Evolutionary conservation across 768 basidiomycete genomes (phyloP).

Genomic region (Lyophyllum semitale): DNA sequence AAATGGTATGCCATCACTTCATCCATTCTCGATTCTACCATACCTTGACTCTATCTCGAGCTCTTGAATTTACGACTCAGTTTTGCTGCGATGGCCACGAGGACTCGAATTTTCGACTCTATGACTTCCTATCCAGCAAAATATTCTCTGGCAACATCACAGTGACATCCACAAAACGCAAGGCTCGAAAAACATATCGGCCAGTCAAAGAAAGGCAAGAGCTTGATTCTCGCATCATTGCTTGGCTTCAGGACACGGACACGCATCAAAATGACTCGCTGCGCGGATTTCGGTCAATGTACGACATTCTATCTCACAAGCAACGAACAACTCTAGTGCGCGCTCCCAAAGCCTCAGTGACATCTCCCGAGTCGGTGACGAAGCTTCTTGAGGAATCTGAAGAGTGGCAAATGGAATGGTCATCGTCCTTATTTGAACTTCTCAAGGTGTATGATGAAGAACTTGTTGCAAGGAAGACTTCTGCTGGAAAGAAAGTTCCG

Average conservation of each 20-base stretch:
- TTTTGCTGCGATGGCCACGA: slow-evolving; percentile 7
- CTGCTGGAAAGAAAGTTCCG: neutral
- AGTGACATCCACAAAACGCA: neutral
- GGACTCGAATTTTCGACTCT: neutral
- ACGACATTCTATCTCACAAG: slow-evolving; percentile 19
- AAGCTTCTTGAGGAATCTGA: slow-evolving; percentile 15
- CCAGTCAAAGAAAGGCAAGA: slow-evolving; percentile 6
- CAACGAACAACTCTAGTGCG: slow-evolving; percentile 13
- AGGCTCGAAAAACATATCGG: slow-evolving; percentile 8
- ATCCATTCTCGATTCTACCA: no score
- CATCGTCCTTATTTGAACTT: neutral
- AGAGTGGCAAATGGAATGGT: slow-evolving; percentile 26
- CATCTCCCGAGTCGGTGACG: slow-evolving; percentile 3
- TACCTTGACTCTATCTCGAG: no score
- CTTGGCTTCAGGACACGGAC: slow-evolving; percentile 19
- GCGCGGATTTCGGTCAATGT: slow-evolving; percentile 8
- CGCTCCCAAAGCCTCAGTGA: slow-evolving; percentile 7
- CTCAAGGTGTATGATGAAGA: neutral
- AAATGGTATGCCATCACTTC: no score
- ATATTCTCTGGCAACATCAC: neutral
- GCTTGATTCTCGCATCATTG: slow-evolving; percentile 15
- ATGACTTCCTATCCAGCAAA: neutral
- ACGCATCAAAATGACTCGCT: slow-evolving; percentile 9
- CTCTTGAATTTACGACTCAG: neutral
- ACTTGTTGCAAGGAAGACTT: neutral